Evolutionary conservation across 164 flowering plant genomes (phyloP), one percentile per base, ranked within the genome.

Genomic region (Houttuynia cordata): DNA sequence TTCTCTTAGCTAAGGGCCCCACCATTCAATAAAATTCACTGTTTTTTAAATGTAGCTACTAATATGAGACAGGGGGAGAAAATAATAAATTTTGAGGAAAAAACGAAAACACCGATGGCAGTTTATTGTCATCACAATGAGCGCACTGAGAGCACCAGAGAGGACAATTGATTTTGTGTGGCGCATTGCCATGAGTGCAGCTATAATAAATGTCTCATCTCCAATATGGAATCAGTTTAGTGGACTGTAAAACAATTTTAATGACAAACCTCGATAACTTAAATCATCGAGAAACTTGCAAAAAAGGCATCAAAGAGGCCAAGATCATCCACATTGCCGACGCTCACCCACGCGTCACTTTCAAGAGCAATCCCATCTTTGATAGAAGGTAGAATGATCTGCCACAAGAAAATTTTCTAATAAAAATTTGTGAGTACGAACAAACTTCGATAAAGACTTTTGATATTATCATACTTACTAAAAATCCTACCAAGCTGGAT

Each of bases 121-220:
- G n/a, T n/a, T n/a, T n/a, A n/a, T n/a, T 8, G 99, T 94, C 99
- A 94, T 94, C 60, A 94, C 87, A 83, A 86, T 24, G 79, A 94
- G 69, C 52, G 99, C 99, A 68, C 79, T 58, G 24, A 94, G 95
- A 1, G 99, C 99, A 67, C 99, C 99, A 51, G 96, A 88, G 56
- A 94, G 65, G 63, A 94, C 99, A 75, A 84, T 94, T 45, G 99
- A 82, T 68, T 84, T 94, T 37, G 99, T 97, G 66, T 94, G 99
- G 34, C 99, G 97, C 99, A 94, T 94, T 10, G 99, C 99, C 99
- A 94, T 88, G 17, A 94, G 84, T 68, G n/a, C n/a, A n/a, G n/a
- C n/a, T n/a, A n/a, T n/a, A n/a, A n/a, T n/a, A n/a, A n/a, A n/a
- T n/a, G n/a, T 94, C 64, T 94, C 99, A 74, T 94, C 99, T 77